Conservation (phyloP, 768 basidiomycete species). For the Calocybe indica region DNA sequence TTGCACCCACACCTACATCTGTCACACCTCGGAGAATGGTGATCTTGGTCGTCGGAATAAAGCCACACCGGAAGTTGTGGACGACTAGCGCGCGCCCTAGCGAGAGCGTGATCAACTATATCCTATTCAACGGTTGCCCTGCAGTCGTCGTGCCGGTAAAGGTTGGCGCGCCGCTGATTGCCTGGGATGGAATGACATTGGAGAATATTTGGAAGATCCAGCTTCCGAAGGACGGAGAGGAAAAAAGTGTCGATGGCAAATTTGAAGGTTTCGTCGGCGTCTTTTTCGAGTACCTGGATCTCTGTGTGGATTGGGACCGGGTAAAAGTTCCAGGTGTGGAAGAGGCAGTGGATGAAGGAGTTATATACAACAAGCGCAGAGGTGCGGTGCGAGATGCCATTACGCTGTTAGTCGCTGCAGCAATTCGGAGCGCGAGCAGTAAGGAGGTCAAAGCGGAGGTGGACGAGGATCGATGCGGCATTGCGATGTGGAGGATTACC, state of each 20-base stretch:
- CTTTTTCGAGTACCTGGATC: constrained; percentile 51
- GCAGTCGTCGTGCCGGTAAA: constrained; percentile 55
- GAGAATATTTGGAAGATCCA: constrained; percentile 50
- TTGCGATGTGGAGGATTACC: constrained; percentile 65
- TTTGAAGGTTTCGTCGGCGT: constrained; percentile 52
- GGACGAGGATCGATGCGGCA: constrained; percentile 51
- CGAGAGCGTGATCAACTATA: constrained; percentile 60
- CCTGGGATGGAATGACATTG: constrained; percentile 59
- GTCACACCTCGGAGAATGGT: constrained; percentile 39
- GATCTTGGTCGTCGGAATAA: constrained; percentile 49
- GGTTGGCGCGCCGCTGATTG: constrained; percentile 53
- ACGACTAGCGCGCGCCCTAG: constrained; percentile 50
- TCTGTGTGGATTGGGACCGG: constrained; percentile 60
- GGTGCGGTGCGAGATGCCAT: constrained; percentile 42
- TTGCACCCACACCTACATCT: background rate
- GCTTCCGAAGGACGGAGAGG: constrained; percentile 30
- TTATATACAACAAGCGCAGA: constrained; percentile 12
- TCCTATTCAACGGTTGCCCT: constrained; percentile 56
- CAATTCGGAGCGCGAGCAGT: constrained; percentile 45
- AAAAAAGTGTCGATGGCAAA: constrained; percentile 24
- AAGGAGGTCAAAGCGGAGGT: constrained; percentile 51
- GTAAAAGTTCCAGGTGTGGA: constrained; percentile 24
- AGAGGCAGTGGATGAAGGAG: constrained; percentile 11
- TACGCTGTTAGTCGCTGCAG: constrained; percentile 45
- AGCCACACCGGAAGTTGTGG: constrained; percentile 58